Evolutionary conservation across 768 basidiomycete species (phyloP).

Genomic region (Hygrocybe coccinea): DNA sequence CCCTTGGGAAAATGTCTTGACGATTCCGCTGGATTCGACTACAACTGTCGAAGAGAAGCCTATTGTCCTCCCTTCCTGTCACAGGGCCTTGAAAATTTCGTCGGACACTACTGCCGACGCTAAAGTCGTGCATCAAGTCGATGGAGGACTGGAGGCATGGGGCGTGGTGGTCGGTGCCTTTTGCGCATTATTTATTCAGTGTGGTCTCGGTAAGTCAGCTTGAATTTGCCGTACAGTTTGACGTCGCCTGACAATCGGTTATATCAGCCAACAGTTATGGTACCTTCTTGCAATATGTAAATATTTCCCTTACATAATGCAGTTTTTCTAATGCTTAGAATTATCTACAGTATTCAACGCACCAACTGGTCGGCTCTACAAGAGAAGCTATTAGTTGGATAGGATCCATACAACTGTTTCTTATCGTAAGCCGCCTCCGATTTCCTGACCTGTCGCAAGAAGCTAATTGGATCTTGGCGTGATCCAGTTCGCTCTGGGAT

Average conservation of each 20-base stretch:
- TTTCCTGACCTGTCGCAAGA: background rate
- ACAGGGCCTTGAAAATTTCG: no score
- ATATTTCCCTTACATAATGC: background rate
- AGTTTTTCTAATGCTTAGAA: background rate
- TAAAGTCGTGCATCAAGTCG: background rate
- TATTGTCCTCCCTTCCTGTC: no score
- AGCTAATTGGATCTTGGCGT: no score
- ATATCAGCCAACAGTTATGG: background rate
- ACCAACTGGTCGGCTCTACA: background rate
- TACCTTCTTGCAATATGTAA: background rate
- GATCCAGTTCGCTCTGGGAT: background rate
- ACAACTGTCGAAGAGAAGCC: no score
- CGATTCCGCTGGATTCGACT: no score
- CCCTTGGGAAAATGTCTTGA: no score
- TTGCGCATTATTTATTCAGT: background rate
- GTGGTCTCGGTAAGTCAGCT: background rate
- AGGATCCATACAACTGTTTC: conserved; percentile 3
- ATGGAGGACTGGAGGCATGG: conserved; percentile 6
- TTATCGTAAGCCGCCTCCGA: background rate
- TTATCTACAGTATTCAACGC: background rate
- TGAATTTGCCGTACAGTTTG: no score
- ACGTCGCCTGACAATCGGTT: background rate
- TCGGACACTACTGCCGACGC: background rate
- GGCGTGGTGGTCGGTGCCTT: background rate
- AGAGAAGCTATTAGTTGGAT: conserved; percentile 4